Evolutionary conservation across 1,284 basidiomycete genomes (phyloP), one percentile per base, ranked within the genome.

Genomic region (Trichosporon ovoides): DNA sequence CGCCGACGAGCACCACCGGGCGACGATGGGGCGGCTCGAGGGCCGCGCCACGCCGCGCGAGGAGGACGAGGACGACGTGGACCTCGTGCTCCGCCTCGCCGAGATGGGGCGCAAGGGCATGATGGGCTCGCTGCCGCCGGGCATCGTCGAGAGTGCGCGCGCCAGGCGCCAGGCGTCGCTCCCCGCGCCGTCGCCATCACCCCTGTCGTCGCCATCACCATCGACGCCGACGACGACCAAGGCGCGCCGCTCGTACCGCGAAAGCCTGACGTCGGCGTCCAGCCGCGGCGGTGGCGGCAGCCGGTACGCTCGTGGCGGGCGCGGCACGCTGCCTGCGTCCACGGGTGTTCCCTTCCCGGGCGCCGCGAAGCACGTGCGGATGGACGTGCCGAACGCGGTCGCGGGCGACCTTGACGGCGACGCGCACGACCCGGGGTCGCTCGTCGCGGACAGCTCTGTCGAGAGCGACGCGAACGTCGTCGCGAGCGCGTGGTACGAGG

Each of bases 41-140:
- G 43, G 43, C 11, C 43, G 43, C 24, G 7, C 43, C 3, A 46
- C 22, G 24, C 28, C 43, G 14, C 22, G 16, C 22, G n/a, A 48
- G 22, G 22, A 28, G 11, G 22, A 48, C 14, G 43, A 28, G 2
- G 43, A 48, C 16, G 22, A 48, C 16, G 43, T 48, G 22, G 22
- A 48, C 24, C 43, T 48, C 43, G 43, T 48, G 16, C 43, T 48
- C 24, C 43, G 43, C 43, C 43, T 48, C 24, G 43, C 43, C 43
- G 43, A 48, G 43, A 48, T 48, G 43, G 43, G 43, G 2, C 43
- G 43, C 43, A 48, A 48, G 43, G 43, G 43, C 43, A 48, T 48
- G 43, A 22, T 22, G 1, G 43, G 43, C 43, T n/a, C 22, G 7
- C 43, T 48, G 13, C 43, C 43, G 16, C 43, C 43, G 6, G 43